A percentile compares a stretch with the other conserved stretches of the same genome.
These are phyloP conservation scores for Raddia guianensis DNA, from an alignment of 176 grass and related monocot species.

Conservation along the genomic window DNA sequence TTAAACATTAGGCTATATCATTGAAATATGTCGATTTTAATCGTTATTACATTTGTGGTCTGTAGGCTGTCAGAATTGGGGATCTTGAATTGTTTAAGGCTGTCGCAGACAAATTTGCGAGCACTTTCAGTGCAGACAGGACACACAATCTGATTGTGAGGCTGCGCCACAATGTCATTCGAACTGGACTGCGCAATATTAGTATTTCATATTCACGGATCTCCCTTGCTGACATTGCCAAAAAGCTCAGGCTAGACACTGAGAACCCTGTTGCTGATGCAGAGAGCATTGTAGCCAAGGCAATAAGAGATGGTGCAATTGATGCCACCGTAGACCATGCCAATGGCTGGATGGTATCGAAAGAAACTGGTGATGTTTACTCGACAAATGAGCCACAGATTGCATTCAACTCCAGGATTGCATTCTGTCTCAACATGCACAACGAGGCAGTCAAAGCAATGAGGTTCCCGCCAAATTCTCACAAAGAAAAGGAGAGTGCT, in stretches of 20 bases:
- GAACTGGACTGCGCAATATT: constrained; percentile 86
- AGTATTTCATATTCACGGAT: constrained; percentile 84
- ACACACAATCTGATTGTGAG: constrained; percentile 89
- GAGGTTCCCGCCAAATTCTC: constrained; percentile 79
- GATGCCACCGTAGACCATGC: constrained; percentile 79
- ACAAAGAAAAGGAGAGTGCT: constrained; percentile 87
- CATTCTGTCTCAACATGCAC: constrained; percentile 94
- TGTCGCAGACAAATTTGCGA: constrained; percentile 74
- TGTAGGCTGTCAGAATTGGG: constrained; percentile 77
- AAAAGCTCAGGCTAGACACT: constrained; percentile 71
- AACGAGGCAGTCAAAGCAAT: constrained; percentile 85
- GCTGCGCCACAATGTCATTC: constrained; percentile 83
- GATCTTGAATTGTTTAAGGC: constrained; percentile 80
- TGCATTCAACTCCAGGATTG: constrained; percentile 85
- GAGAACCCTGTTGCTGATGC: constrained; percentile 80
- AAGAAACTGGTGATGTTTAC: constrained; percentile 91
- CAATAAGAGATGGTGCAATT: constrained; percentile 84
- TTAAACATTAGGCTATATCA: background rate
- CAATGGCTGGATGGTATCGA: constrained; percentile 83
- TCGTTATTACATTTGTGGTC: constrained; percentile 32
- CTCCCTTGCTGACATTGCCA: constrained; percentile 74
- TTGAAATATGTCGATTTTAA: background rate
- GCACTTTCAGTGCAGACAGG: constrained; percentile 74
- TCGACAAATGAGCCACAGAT: constrained; percentile 85
- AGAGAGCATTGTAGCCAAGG: constrained; percentile 86